phyloP scores from a whole-genome alignment of 2,329 filamentous ascomycete genomes.

The Colletotrichum lini region DNA sequence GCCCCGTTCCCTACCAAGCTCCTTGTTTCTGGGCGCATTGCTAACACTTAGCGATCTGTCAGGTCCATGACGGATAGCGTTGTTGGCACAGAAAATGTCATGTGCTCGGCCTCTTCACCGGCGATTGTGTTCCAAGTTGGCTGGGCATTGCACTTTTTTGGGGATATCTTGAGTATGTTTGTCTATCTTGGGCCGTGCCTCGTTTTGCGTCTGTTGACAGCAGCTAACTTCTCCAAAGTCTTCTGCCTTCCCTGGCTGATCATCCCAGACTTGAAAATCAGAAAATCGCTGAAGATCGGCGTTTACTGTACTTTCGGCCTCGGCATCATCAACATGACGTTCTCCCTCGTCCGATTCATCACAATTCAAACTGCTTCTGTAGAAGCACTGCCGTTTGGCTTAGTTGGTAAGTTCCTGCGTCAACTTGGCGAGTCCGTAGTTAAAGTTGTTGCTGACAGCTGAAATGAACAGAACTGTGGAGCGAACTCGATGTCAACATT shows the following conservation, averaged over 20 bases:
- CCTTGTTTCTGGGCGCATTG: no score
- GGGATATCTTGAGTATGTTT: conserved; percentile 20
- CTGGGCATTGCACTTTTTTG: conserved; percentile 38
- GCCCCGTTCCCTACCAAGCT: background rate
- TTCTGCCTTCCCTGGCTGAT: conserved; percentile 33
- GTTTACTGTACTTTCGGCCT: conserved; percentile 38
- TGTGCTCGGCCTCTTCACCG: conserved; percentile 33
- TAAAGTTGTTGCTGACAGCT: background rate
- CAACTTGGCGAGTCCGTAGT: background rate
- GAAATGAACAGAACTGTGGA: conserved; percentile 26
- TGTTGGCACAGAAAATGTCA: conserved; percentile 21
- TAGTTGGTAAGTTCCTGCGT: conserved; percentile 19
- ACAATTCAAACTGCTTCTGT: conserved; percentile 32
- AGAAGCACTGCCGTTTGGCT: conserved; percentile 28
- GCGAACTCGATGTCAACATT: conserved; percentile 35
- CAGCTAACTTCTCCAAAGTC: conserved; percentile 3
- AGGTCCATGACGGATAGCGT: conserved; percentile 24
- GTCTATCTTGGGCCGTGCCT: no score
- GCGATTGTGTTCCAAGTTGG: conserved; percentile 34
- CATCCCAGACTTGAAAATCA: conserved; percentile 34
- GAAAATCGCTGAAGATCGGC: conserved; percentile 22
- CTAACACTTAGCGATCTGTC: background rate
- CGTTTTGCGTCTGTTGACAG: background rate
- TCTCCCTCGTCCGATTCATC: conserved; percentile 36
- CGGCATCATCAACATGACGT: conserved; percentile 38